These are phyloP conservation scores for Musa balbisiana DNA, from an alignment of 202 grass and related monocot species.

Conservation along the genomic window DNA sequence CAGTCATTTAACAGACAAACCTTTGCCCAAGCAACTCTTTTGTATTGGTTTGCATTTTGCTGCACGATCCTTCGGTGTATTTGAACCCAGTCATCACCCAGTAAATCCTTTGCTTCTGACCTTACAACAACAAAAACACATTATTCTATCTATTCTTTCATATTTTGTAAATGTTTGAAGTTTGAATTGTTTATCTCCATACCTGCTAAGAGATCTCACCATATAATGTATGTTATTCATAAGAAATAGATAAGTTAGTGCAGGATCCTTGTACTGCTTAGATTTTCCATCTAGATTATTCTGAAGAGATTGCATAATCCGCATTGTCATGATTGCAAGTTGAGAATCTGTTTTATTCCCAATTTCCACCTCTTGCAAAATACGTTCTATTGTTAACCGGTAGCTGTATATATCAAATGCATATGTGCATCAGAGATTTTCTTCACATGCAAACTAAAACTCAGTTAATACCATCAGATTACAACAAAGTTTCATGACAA, in stretches of 20 bases:
- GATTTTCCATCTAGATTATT: conserved; percentile 76
- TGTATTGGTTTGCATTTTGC: conserved; percentile 82
- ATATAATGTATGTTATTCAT: conserved; percentile 90
- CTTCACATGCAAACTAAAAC: conserved; percentile 7
- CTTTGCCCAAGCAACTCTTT: conserved; percentile 72
- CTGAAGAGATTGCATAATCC: conserved; percentile 76
- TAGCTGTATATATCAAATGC: conserved; percentile 46
- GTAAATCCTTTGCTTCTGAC: conserved; percentile 82
- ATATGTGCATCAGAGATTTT: conserved; percentile 24
- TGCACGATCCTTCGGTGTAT: conserved; percentile 65
- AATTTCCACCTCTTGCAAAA: conserved; percentile 63
- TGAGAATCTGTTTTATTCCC: conserved; percentile 49
- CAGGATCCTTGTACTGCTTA: conserved; percentile 75
- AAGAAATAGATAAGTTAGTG: conserved; percentile 71
- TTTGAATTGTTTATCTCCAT: conserved; percentile 19
- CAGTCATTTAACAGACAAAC: conserved; percentile 16
- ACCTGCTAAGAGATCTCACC: conserved; percentile 67
- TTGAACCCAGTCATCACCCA: conserved; percentile 84
- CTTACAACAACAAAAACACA: conserved; percentile 31
- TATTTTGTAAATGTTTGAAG: conserved; percentile 12
- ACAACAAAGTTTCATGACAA: conserved; percentile 7
- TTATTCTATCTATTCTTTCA: conserved; percentile 5
- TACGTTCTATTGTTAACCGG: conserved; percentile 52
- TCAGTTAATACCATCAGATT: conserved; percentile 13
- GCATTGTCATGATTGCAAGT: conserved; percentile 45